Percentiles rank a stretch among this genome's conserved stretches.
Conservation (phyloP, 73 alveolate genomes). For the Tetrahymena borealis region DNA sequence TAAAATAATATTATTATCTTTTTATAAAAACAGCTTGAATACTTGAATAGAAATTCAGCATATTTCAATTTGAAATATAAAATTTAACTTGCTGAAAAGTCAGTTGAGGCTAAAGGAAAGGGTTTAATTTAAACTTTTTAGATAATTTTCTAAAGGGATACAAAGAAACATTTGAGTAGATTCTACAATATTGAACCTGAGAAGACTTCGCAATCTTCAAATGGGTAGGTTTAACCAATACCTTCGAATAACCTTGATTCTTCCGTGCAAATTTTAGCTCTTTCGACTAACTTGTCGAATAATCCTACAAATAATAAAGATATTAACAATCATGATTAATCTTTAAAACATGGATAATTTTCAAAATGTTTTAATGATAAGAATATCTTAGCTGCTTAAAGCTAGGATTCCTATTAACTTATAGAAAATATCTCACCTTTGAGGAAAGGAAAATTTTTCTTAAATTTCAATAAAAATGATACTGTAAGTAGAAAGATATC, state of each 20-base stretch:
- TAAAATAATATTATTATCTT: neutral
- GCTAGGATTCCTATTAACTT: too few relatives aligned
- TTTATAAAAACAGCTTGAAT: neutral
- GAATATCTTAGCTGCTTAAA: too few relatives aligned
- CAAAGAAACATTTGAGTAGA: neutral
- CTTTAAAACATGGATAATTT: too few relatives aligned
- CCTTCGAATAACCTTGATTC: too few relatives aligned
- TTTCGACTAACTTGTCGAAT: neutral
- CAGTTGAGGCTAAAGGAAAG: neutral
- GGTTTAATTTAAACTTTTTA: neutral
- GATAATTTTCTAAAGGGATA: neutral
- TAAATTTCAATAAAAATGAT: too few relatives aligned
- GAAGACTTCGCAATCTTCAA: neutral
- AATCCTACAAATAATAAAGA: too few relatives aligned
- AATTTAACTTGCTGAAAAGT: neutral
- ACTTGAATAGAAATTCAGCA: neutral
- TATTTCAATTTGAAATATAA: neutral
- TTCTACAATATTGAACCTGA: neutral
- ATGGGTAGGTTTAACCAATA: neutral
- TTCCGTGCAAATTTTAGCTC: too few relatives aligned
- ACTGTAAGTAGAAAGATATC: too few relatives aligned
- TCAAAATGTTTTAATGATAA: too few relatives aligned
- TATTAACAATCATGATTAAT: too few relatives aligned
- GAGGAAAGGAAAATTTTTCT: too few relatives aligned
- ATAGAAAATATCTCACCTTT: too few relatives aligned